Evolutionary conservation across 768 basidiomycete species (phyloP).

Genomic region (Mycena belliarum): DNA sequence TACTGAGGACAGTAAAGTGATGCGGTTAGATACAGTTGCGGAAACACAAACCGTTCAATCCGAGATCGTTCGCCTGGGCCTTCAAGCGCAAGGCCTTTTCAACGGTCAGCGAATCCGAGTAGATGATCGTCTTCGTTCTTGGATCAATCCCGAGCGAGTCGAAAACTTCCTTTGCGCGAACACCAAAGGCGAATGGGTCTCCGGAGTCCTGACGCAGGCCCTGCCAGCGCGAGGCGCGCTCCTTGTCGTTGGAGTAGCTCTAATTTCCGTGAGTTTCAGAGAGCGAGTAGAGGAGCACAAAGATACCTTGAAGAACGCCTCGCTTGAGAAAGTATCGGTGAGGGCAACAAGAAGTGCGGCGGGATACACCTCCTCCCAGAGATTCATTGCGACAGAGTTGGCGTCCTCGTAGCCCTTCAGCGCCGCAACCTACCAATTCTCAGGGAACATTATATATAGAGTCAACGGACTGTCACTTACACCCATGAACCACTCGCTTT

Average conservation of each 20-base stretch:
- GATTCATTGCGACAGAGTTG: slow-evolving; percentile 71
- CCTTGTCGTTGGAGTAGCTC: slow-evolving; percentile 61
- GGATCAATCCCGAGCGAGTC: slow-evolving; percentile 67
- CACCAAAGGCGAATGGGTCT: slow-evolving; percentile 81
- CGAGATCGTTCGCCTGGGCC: slow-evolving; percentile 71
- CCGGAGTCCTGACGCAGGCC: slow-evolving; percentile 94
- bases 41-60: slow-evolving; percentile 55
- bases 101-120: slow-evolving; percentile 78
- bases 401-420: slow-evolving; percentile 78
- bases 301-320: slow-evolving; percentile 76
- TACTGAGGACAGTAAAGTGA: slow-evolving; percentile 43
- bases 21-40: neutral
- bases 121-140: slow-evolving; percentile 70
- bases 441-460: slow-evolving; percentile 1
- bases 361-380: slow-evolving; percentile 83
- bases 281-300: neutral
- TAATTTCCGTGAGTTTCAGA: neutral
- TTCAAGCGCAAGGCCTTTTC: slow-evolving; percentile 72
- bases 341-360: slow-evolving; percentile 69
- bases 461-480: slow-evolving; percentile 42
- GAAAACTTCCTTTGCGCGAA: slow-evolving; percentile 72
- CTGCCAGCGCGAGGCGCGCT: slow-evolving; percentile 70
- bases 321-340: slow-evolving; percentile 93
- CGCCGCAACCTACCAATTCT: slow-evolving; percentile 68
- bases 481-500: slow-evolving; percentile 90